These are phyloP conservation scores for Russula sp. DNA, from an alignment of 768 basidiomycete genomes.

Conservation along the genomic window DNA sequence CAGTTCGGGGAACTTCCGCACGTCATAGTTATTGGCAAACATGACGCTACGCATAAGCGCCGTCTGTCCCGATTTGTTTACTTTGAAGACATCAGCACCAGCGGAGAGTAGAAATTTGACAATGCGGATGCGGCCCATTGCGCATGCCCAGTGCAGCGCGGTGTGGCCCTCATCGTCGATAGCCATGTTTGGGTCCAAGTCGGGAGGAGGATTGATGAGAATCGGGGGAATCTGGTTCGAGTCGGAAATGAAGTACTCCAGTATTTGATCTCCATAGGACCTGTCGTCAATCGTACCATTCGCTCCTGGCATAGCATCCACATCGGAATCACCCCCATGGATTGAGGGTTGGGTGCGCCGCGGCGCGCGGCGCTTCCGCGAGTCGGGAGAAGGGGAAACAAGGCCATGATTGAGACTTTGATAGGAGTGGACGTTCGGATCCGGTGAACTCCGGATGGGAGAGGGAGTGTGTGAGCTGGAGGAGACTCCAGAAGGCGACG, in stretches of 20 bases:
- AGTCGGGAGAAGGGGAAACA: conserved; percentile 31
- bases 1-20: conserved; percentile 96
- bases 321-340: conserved; percentile 37
- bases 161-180: conserved; percentile 99
- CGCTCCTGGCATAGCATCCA: conserved; percentile 31
- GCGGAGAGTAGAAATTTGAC: conserved; percentile 91
- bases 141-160: conserved; percentile 96
- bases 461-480: conserved; percentile 93
- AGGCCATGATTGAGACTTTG: conserved; percentile 33
- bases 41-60: conserved; percentile 98
- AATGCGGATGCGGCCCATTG: conserved; percentile 95
- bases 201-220: conserved; percentile 77
- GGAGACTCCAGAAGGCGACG: conserved; percentile 78
- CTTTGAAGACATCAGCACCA: conserved; percentile 94
- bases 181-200: conserved; percentile 92
- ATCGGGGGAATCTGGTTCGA: conserved; percentile 84
- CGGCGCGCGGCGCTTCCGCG: conserved; percentile 42
- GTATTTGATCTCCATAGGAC: conserved; percentile 89
- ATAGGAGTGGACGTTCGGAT: conserved; percentile 36
- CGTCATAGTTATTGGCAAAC: conserved; percentile 99
- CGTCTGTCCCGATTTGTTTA: conserved; percentile 95
- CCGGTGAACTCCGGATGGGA: conserved; percentile 61
- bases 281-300: conserved; percentile 50
- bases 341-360: conserved; percentile 38
- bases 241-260: conserved; percentile 99